Evolutionary conservation across 2,329 filamentous ascomycete species (phyloP), one percentile per base, ranked within the genome.

Genomic region (Fusarium bactridioides): DNA sequence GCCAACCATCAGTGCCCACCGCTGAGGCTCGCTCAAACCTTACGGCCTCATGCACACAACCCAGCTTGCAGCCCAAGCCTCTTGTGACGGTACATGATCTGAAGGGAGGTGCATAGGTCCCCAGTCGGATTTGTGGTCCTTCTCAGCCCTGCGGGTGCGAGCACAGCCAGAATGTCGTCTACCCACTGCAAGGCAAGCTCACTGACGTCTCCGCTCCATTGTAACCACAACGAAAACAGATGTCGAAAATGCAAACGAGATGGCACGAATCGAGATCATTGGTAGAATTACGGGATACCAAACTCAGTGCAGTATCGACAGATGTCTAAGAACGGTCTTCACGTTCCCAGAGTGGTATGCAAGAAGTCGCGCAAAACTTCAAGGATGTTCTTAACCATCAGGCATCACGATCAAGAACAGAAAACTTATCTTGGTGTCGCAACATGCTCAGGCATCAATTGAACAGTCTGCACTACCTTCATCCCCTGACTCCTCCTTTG

Each of bases 301-400:
- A 5, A 88, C 89, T 43, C 87, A 95, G 71, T 98, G 92, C 81
- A 84, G 87, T 4, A 86, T 90, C 53, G 98, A 98, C 78, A 85
- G 87, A 41, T 98, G 96, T 80, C 87, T 1, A 81, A 82, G 57
- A 86, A 88, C 6, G 87, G 87, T 23, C 88, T 92, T 19, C 95
- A 95, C 0, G 94, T 93, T 0, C 85, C 98, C 75, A 88, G 92
- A 69, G 83, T 83, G 0, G 84, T 92, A 8, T 99, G 96, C 80
- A 88, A 90, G 38, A 88, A 91, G 69, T 98, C 95, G 95, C 90
- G 92, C 72, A 85, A 89, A 35, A 97, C 81, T 98, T 99, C 88
- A 98, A 98, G 83, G 95, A 98, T 77, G 95, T 98, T 10, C 87
- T 99, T 15, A 95, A 98, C 98, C 81, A 97, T 99, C 71, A 98